Evolutionary conservation across 176 grass and related monocot species (phyloP).

Genomic region (Zizania latifolia): DNA sequence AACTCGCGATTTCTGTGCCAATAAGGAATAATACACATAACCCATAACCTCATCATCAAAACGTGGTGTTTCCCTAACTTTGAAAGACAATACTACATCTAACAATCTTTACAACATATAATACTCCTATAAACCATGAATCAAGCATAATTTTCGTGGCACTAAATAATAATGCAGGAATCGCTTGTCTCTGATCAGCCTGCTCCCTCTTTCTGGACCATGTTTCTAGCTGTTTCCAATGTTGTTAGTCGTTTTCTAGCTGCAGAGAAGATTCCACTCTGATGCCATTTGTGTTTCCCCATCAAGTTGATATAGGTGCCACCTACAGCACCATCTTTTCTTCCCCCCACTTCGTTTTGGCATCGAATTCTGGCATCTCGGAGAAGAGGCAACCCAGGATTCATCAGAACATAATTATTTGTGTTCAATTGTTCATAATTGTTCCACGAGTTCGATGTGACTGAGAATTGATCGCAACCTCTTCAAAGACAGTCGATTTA

Average conservation of each 20-base stretch:
- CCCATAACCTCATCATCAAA: no score
- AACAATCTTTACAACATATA: background rate
- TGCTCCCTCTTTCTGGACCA: background rate
- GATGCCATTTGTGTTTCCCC: conserved; percentile 15
- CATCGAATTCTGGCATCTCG: conserved; percentile 2
- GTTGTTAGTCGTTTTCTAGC: conserved; percentile 14
- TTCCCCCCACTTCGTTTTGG: background rate
- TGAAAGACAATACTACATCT: background rate
- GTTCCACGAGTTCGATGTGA: background rate
- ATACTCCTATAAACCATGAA: background rate
- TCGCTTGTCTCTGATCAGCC: background rate
- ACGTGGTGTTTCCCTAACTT: no score
- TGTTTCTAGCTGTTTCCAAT: background rate
- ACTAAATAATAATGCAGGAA: background rate
- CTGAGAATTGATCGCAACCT: background rate
- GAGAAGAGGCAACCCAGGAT: background rate
- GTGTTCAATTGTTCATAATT: conserved; percentile 15
- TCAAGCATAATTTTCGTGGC: background rate
- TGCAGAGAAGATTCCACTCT: conserved; percentile 17
- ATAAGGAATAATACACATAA: no score
- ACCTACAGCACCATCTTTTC: conserved; percentile 29
- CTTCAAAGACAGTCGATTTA: background rate
- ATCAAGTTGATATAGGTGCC: conserved; percentile 25
- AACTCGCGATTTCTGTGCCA: no score
- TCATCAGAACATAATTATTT: background rate